phyloP scores from a whole-genome alignment of 2,329 filamentous ascomycete genomes.

The Aspergillus tanneri region DNA sequence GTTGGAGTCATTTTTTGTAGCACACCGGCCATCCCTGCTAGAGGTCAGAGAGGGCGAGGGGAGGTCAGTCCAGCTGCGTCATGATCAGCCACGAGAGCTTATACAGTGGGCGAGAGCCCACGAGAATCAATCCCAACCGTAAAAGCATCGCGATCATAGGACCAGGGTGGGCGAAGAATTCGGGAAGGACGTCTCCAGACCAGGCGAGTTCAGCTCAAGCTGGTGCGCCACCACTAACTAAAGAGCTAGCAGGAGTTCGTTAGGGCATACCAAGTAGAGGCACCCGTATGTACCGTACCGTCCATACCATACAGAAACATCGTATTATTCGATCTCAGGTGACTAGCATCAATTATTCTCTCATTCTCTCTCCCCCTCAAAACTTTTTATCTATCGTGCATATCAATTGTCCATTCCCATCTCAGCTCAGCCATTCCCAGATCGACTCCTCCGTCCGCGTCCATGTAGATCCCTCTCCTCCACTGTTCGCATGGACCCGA shows the following conservation, averaged over 20 bases:
- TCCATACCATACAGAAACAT: too few relatives aligned
- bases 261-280: too few relatives aligned
- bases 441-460: background rate
- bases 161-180: constrained; percentile 14
- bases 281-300: too few relatives aligned
- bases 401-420: too few relatives aligned
- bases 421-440: constrained; percentile 3
- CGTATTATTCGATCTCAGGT: too few relatives aligned
- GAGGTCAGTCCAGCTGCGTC: constrained; percentile 24
- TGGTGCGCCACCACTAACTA: constrained; percentile 21
- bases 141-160: constrained; percentile 16
- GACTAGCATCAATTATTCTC: too few relatives aligned
- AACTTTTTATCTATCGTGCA: background rate
- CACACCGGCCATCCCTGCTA: constrained; percentile 12
- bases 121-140: constrained; percentile 7
- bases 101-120: constrained; percentile 15
- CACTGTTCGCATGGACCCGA: constrained; percentile 2
- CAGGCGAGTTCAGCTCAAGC: constrained; percentile 24
- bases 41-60: constrained; percentile 8
- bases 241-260: constrained; percentile 21
- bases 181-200: constrained; percentile 18
- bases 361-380: background rate
- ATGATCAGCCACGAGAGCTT: constrained; percentile 26
- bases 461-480: constrained; percentile 1
- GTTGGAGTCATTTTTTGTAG: constrained; percentile 9